These are phyloP conservation scores for Malus asiatica DNA, from an alignment of 306 rosid genomes.

Conservation along the genomic window DNA sequence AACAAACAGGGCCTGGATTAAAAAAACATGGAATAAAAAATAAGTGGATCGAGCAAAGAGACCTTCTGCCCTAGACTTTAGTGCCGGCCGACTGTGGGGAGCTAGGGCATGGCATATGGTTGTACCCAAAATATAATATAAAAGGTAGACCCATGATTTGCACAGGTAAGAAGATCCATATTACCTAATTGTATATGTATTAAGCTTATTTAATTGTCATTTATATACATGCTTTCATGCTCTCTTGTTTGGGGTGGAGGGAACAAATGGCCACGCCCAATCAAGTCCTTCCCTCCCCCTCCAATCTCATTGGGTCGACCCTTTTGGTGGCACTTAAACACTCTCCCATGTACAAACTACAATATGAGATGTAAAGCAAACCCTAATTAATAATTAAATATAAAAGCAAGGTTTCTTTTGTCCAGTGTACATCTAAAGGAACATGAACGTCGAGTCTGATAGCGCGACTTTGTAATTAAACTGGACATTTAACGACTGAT, in stretches of 20 bases:
- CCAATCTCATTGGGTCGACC: conserved; percentile 56
- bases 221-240: conserved; percentile 36
- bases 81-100: not conserved
- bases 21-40: not conserved
- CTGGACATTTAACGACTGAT: too few species aligned
- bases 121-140: conserved; percentile 3
- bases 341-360: conserved; percentile 21
- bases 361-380: conserved; percentile 25
- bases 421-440: not conserved
- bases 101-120: conserved; percentile 23
- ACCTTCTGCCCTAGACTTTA: not conserved
- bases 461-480: not conserved
- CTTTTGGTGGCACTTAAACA: conserved; percentile 57
- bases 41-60: conserved; percentile 14
- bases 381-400: too few species aligned
- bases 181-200: conserved; percentile 21
- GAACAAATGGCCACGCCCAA: conserved; percentile 67
- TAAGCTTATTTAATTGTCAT: conserved; percentile 23
- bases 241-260: conserved; percentile 84
- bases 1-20: conserved; percentile 3
- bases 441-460: not conserved
- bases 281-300: conserved; percentile 24
- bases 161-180: conserved; percentile 59
- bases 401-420: conserved; percentile 21
- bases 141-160: conserved; percentile 56